phyloP scores from a whole-genome alignment of 495 filamentous ascomycete species.

The Aspergillus sclerotiicarbonarius region DNA sequence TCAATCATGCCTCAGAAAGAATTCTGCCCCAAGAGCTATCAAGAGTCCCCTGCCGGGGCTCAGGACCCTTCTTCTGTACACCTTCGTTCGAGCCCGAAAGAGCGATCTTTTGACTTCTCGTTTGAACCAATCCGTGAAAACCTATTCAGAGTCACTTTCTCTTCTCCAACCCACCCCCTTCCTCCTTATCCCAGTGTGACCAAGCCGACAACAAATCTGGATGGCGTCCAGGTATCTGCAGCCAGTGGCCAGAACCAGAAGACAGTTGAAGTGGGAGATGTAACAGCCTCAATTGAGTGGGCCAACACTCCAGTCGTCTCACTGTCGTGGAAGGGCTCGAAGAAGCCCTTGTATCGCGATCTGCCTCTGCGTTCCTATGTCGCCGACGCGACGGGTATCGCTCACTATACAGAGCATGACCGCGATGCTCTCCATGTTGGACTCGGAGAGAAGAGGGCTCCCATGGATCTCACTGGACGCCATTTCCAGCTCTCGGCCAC shows the following conservation, averaged over 20 bases:
- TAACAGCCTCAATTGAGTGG: constrained; percentile 57
- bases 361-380: constrained; percentile 61
- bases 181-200: constrained; percentile 59
- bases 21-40: constrained; percentile 42
- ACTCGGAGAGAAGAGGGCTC: constrained; percentile 66
- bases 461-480: constrained; percentile 67
- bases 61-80: constrained; percentile 30
- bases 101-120: constrained; percentile 47
- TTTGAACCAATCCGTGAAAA: constrained; percentile 59
- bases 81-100: constrained; percentile 40
- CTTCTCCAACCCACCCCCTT: constrained; percentile 53
- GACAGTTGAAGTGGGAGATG: constrained; percentile 45
- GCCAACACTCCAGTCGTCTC: constrained; percentile 53
- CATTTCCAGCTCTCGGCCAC: constrained; percentile 64
- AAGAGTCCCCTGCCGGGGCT: constrained; percentile 22
- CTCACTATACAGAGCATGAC: constrained; percentile 60
- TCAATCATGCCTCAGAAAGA: constrained; percentile 57
- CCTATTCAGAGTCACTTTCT: constrained; percentile 64
- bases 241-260: constrained; percentile 28
- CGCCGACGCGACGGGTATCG: constrained; percentile 54
- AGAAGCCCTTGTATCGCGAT: constrained; percentile 55
- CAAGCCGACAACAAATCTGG: constrained; percentile 39
- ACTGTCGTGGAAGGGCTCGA: constrained; percentile 47
- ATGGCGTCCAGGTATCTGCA: constrained; percentile 23
- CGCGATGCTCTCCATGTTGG: constrained; percentile 60